phyloP scores from a whole-genome alignment of 495 filamentous ascomycete species.

The Thermochaetoides thermophila region DNA sequence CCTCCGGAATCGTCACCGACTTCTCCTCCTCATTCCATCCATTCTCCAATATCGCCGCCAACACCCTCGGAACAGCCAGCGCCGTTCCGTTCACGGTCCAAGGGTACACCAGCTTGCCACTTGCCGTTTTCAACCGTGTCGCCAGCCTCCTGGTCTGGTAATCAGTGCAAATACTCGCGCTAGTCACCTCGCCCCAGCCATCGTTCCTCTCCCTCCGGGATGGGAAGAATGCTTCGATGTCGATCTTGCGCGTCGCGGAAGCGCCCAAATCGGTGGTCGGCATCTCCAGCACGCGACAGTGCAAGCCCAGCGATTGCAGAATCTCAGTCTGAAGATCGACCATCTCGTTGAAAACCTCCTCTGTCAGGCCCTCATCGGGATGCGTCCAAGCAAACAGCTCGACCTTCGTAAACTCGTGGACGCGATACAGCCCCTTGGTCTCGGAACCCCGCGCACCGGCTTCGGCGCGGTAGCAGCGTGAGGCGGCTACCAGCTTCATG shows the following conservation, averaged over 20 bases:
- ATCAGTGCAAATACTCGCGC: conserved; percentile 81
- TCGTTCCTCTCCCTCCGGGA: conserved; percentile 54
- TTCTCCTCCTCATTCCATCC: conserved; percentile 59
- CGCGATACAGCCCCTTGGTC: conserved; percentile 88
- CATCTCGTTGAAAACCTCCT: conserved; percentile 65
- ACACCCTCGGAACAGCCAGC: conserved; percentile 72
- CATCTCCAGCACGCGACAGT: conserved; percentile 87
- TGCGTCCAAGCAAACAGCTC: conserved; percentile 85
- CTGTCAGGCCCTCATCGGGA: conserved; percentile 29
- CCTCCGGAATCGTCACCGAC: conserved; percentile 58
- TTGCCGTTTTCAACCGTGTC: conserved; percentile 42
- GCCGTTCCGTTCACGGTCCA: conserved; percentile 93
- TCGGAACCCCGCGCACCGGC: conserved; percentile 78
- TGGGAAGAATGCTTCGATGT: conserved; percentile 92
- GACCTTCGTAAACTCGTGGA: conserved; percentile 99
- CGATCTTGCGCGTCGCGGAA: conserved; percentile 67
- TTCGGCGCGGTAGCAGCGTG: conserved; percentile 85
- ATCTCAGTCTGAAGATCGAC: conserved; percentile 75
- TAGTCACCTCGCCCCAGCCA: conserved; percentile 91
- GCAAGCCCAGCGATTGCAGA: conserved; percentile 57
- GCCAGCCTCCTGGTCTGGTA: conserved; percentile 77
- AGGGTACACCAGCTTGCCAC: conserved; percentile 43
- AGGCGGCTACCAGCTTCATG: conserved; percentile 63
- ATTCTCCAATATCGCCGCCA: conserved; percentile 88
- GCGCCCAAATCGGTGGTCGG: conserved; percentile 77